phyloP scores from a whole-genome alignment of 257 asterid genomes.

The Sherardia arvensis region DNA sequence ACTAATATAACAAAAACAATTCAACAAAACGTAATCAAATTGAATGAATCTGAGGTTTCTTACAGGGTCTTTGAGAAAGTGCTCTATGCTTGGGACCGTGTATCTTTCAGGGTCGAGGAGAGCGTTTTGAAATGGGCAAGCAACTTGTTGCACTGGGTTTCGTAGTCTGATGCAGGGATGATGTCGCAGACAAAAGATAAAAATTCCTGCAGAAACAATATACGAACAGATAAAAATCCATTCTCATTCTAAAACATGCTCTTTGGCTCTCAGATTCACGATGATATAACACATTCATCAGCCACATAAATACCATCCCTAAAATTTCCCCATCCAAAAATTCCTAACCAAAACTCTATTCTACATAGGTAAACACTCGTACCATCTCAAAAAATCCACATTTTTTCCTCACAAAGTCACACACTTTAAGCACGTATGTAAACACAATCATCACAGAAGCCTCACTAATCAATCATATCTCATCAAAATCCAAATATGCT shows the following conservation, averaged over 20 bases:
- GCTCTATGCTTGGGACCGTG: conserved; percentile 69
- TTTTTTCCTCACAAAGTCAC: not conserved
- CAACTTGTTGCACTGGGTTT: conserved; percentile 65
- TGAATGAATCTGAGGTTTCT: no score
- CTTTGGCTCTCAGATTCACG: not conserved
- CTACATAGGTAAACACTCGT: not conserved
- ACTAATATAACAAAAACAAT: no score
- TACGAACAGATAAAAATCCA: not conserved
- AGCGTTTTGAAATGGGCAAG: conserved; percentile 80
- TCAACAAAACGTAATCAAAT: no score
- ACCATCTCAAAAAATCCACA: no score
- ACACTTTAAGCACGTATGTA: not conserved
- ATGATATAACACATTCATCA: no score
- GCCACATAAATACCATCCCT: not conserved
- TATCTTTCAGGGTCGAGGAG: conserved; percentile 68
- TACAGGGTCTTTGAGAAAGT: no score
- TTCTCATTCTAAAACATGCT: not conserved
- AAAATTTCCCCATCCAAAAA: not conserved
- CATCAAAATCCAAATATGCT: not conserved
- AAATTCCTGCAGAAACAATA: conserved; percentile 27
- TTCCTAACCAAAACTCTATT: no score
- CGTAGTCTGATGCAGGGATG: conserved; percentile 54
- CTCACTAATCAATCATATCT: not conserved
- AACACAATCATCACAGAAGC: not conserved
- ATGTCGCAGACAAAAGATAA: conserved; percentile 67